A percentile compares a stretch with the other conserved stretches of the same genome.
These are phyloP conservation scores for Blastobotrys capitulatus DNA, from an alignment of 1,139 yeast genomes.

Conservation along the genomic window DNA sequence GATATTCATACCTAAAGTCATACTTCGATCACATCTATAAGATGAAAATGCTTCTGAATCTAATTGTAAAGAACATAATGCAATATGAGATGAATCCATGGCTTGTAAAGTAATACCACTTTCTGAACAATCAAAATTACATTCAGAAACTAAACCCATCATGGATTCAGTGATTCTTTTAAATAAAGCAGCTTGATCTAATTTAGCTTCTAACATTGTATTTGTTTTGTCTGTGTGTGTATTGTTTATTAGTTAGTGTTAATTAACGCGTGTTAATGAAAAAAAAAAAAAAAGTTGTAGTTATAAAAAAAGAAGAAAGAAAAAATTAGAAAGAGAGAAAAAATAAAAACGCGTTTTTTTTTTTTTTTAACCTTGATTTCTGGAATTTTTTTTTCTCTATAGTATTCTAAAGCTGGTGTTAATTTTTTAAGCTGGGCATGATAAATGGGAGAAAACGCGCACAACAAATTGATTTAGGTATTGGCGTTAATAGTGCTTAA, in stretches of 20 bases:
- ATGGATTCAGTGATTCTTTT: conserved; percentile 89
- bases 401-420: no score
- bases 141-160: conserved; percentile 87
- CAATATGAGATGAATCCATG: conserved; percentile 94
- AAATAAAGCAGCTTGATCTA: conserved; percentile 85
- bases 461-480: no score
- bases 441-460: no score
- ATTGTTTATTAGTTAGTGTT: neutral
- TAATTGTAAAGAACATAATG: conserved; percentile 80
- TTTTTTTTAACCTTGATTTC: neutral
- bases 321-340: neutral
- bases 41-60: conserved; percentile 89
- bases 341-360: conserved; percentile 1
- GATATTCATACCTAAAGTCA: conserved; percentile 88
- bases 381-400: neutral
- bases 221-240: neutral
- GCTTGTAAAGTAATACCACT: conserved; percentile 96
- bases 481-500: no score
- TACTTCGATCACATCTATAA: conserved; percentile 92
- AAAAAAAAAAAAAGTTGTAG: neutral
- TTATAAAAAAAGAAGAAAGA: neutral
- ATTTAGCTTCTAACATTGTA: conserved; percentile 92
- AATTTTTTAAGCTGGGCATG: no score
- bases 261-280: neutral
- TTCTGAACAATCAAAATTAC: conserved; percentile 95